phyloP scores from a whole-genome alignment of 1,139 yeast genomes.

The Geotrichum aggregatum region DNA sequence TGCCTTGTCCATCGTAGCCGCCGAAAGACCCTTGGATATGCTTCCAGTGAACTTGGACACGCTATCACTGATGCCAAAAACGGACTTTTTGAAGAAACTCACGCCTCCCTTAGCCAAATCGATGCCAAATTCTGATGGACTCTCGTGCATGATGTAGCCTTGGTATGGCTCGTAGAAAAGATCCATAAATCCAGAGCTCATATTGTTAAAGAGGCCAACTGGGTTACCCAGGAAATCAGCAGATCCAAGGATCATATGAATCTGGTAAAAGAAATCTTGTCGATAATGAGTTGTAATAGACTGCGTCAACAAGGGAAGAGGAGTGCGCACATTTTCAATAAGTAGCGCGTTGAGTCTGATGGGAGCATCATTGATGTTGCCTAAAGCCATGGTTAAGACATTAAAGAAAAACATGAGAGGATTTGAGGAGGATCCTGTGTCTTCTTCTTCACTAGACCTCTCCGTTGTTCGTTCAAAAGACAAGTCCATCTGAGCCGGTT shows the following conservation, averaged over 20 bases:
- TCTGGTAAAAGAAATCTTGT: constrained; percentile 85
- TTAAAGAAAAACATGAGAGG: constrained; percentile 69
- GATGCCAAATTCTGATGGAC: constrained; percentile 93
- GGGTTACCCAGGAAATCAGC: constrained; percentile 97
- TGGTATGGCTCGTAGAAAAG: constrained; percentile 95
- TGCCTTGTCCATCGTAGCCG: constrained; percentile 77
- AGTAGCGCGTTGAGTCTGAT: constrained; percentile 80
- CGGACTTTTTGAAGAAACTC: constrained; percentile 88
- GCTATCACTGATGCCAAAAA: constrained; percentile 90
- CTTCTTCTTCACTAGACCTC: constrained; percentile 54
- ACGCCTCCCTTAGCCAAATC: constrained; percentile 94
- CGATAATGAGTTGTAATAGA: constrained; percentile 81
- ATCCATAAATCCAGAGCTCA: constrained; percentile 92
- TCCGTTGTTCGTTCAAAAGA: constrained; percentile 85
- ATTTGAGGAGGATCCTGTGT: constrained; percentile 49
- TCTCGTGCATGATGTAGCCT: constrained; percentile 86
- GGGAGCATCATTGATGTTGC: constrained; percentile 95
- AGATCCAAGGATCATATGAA: constrained; percentile 88
- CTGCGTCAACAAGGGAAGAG: constrained; percentile 65
- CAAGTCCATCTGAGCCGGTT: constrained; percentile 81
- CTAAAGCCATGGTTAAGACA: constrained; percentile 91
- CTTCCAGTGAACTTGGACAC: constrained; percentile 90
- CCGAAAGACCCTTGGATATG: constrained; percentile 86
- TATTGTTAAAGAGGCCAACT: constrained; percentile 86
- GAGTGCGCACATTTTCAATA: constrained; percentile 84